Base-by-base conservation (phyloP, 768 basidiomycete species). In the Suillus placidus region DNA sequence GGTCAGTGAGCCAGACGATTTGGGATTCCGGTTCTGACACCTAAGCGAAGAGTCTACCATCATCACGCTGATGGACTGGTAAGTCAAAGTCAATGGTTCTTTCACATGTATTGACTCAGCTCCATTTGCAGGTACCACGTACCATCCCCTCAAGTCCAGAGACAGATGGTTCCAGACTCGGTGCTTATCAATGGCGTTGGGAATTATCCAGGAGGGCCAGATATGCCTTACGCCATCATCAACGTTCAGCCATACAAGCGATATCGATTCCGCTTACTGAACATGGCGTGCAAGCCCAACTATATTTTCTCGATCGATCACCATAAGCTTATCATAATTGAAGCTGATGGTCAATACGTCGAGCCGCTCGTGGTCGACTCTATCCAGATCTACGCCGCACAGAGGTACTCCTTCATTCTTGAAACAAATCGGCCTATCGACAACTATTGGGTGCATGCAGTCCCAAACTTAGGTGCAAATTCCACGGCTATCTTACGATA, bases 391-490 rank as follows among this genome's bases (percentile, higher is more conserved):
- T 84, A 79, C 62, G 77, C 77, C 14, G 85, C 80, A 3, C 86
- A 87, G 71, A 81, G 86, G 23, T 87, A 87, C 69, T 83, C 85
- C 0, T 74, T 85, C 66, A 71, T 85, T 12, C 66, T 83, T 9
- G 70, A 69, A 55, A 78, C 80, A 2, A 77, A 78, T 40, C 72
- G 78, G 54, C 66, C 74, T 0, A 66, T 79, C 43, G 74, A 70
- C 60, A 83, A 82, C 66, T 84, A 83, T 60, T 82, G 83, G 80
- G 79, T 81, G 54, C 80, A 77, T 20, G 79, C 80, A 3, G 34
- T 72, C 6, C 81, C 81, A 4, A 64, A 68, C 26, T 64, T 74
- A 66, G 78, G 76, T 14, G 52, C 73, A 63, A 81, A 83, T 71
- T 82, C 81, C 32, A 54, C 4, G 52, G 84, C 80, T 1, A 81